phyloP scores from a whole-genome alignment of 108 stramenopile species.

The Cafeteria roenbergensis region DNA sequence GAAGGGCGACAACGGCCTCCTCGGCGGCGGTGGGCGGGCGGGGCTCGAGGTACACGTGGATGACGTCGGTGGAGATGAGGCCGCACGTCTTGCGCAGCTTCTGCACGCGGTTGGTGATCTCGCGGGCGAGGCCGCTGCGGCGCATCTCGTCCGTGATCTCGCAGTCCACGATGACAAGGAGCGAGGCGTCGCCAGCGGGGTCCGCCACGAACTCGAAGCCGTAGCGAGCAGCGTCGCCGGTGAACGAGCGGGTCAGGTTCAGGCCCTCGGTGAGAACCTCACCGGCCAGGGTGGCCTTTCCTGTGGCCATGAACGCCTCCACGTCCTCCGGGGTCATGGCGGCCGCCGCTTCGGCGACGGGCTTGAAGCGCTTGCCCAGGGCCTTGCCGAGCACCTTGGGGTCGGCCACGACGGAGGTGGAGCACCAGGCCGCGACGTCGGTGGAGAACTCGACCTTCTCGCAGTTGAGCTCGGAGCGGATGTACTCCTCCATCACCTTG shows the following conservation, averaged over 20 bases:
- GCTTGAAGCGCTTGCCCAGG: conserved; percentile 78
- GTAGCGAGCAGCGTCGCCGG: conserved; percentile 70
- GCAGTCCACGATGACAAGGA: conserved; percentile 84
- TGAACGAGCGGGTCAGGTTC: conserved; percentile 69
- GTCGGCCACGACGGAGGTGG: conserved; percentile 68
- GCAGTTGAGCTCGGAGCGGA: conserved; percentile 82
- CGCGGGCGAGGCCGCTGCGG: conserved; percentile 70
- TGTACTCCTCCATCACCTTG: conserved; percentile 70
- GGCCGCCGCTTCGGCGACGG: conserved; percentile 28
- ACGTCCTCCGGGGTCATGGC: conserved; percentile 45
- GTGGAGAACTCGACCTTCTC: conserved; percentile 66
- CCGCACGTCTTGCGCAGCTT: conserved; percentile 84
- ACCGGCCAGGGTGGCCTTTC: conserved; percentile 61
- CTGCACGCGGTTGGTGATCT: conserved; percentile 84
- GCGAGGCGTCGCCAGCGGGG: conserved; percentile 61
- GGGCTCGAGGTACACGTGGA: conserved; percentile 66
- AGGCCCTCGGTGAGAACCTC: conserved; percentile 54
- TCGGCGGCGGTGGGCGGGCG: conserved; percentile 34
- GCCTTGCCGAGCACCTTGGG: conserved; percentile 76
- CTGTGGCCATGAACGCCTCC: conserved; percentile 57
- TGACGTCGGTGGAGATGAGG: conserved; percentile 62
- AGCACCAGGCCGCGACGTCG: conserved; percentile 77
- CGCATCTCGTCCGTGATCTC: conserved; percentile 81
- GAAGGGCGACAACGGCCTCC: conserved; percentile 46
- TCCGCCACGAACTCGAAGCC: conserved; percentile 78